These are phyloP conservation scores for Flueggea neowawraea DNA, from an alignment of 441 rosid species.

Conservation along the genomic window DNA sequence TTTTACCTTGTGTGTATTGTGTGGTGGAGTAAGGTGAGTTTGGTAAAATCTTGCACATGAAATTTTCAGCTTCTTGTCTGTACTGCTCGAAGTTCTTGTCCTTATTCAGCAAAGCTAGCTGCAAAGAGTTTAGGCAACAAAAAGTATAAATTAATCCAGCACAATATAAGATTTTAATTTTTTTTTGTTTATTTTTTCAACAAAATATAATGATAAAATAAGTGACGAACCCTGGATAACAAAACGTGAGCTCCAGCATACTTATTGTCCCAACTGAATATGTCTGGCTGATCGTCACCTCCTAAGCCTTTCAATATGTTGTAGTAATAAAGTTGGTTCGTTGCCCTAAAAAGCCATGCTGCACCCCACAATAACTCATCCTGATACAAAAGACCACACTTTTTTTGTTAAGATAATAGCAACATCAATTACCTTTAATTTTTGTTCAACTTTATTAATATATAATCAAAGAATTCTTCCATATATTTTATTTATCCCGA, in stretches of 20 bases:
- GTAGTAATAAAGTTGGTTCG: slow-evolving; percentile 56
- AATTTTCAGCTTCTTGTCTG: slow-evolving; percentile 59
- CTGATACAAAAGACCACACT: slow-evolving; percentile 17
- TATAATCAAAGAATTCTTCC: no score
- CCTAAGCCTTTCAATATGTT: slow-evolving; percentile 49
- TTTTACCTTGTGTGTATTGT: slow-evolving; percentile 72
- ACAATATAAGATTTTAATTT: neutral
- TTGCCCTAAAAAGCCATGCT: slow-evolving; percentile 83
- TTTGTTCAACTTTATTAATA: no score
- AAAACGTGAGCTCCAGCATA: slow-evolving; percentile 84
- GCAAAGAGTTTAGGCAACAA: slow-evolving; percentile 8
- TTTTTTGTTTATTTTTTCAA: neutral
- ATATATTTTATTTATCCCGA: no score
- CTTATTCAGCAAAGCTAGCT: slow-evolving; percentile 54
- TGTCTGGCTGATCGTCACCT: slow-evolving; percentile 62
- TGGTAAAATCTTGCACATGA: slow-evolving; percentile 84
- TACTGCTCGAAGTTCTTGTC: slow-evolving; percentile 37
- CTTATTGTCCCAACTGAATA: slow-evolving; percentile 83
- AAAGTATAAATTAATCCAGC: neutral
- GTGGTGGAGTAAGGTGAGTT: slow-evolving; percentile 76
- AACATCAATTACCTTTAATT: no score
- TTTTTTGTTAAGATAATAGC: no score
- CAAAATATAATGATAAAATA: neutral
- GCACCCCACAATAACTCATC: slow-evolving; percentile 86
- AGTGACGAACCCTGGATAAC: slow-evolving; percentile 55